Conservation (phyloP, 2,329 filamentous ascomycete genomes). For the Lachnellula suecica region DNA sequence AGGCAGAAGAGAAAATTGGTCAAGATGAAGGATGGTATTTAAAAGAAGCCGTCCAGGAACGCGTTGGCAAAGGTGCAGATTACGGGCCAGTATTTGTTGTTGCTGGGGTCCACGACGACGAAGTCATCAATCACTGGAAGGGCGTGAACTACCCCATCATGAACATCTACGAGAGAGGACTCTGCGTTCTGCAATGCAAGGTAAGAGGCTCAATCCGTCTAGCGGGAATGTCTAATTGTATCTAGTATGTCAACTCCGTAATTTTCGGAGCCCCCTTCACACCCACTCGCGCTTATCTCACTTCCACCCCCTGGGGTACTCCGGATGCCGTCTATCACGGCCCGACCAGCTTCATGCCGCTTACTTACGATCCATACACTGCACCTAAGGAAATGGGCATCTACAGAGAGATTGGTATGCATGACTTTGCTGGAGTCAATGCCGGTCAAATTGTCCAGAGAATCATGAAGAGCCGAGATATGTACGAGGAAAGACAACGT, state of each 20-base stretch:
- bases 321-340: constrained; percentile 90
- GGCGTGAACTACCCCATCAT: constrained; percentile 99
- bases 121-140: constrained; percentile 95
- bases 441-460: constrained; percentile 87
- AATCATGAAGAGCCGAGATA: constrained; percentile 81
- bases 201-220: constrained; percentile 45
- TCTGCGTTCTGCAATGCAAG: constrained; percentile 93
- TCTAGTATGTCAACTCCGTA: constrained; percentile 79
- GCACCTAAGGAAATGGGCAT: constrained; percentile 81
- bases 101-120: constrained; percentile 90
- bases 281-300: constrained; percentile 77
- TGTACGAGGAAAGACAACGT: constrained; percentile 89
- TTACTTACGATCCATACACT: constrained; percentile 76
- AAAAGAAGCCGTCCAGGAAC: constrained; percentile 60
- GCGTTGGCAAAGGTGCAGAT: constrained; percentile 64
- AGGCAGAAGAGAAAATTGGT: constrained; percentile 70
- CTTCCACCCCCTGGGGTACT: constrained; percentile 68
- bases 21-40: constrained; percentile 72
- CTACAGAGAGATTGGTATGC: constrained; percentile 74
- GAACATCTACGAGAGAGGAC: constrained; percentile 95
- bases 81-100: constrained; percentile 86
- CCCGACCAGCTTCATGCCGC: constrained; percentile 73
- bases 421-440: constrained; percentile 85
- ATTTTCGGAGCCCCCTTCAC: constrained; percentile 89
- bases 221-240: constrained; percentile 4